Percentiles rank a stretch among this genome's conserved stretches.
Evolutionary conservation across 2,329 filamentous ascomycete species (phyloP).

Genomic region (Aspergillus felis): DNA sequence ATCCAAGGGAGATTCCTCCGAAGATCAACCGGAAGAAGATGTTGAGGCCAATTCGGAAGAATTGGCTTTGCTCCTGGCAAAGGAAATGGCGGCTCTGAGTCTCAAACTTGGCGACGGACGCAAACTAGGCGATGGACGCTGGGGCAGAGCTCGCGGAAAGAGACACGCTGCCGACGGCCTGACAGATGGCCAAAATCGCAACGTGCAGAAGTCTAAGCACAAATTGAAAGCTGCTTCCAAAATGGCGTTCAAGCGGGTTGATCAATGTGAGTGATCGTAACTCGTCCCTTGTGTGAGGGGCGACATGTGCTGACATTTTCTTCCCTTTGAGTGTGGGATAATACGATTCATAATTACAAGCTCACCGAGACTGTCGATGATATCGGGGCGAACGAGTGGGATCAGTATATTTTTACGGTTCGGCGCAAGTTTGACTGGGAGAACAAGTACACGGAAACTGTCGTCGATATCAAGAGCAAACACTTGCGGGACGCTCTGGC

Average conservation of each 20-base stretch:
- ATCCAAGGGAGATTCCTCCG: conserved; percentile 24
- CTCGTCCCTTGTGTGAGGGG: not conserved
- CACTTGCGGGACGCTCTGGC: conserved; percentile 66
- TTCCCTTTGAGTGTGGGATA: conserved; percentile 45
- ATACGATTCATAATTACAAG: conserved; percentile 61
- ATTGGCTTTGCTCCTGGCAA: conserved; percentile 17
- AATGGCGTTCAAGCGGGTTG: conserved; percentile 65
- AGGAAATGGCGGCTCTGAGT: conserved; percentile 20
- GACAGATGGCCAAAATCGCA: conserved; percentile 16
- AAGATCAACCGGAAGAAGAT: conserved; percentile 30
- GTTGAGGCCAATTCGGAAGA: conserved; percentile 26
- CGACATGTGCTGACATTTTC: not conserved
- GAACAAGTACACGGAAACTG: conserved; percentile 69
- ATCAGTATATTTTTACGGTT: conserved; percentile 79
- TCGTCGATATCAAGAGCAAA: conserved; percentile 83
- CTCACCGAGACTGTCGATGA: conserved; percentile 64
- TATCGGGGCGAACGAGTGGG: conserved; percentile 63
- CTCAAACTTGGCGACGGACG: conserved; percentile 18
- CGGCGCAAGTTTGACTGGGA: conserved; percentile 80
- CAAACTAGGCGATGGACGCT: conserved; percentile 13
- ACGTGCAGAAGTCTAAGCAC: conserved; percentile 26
- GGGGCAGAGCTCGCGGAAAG: conserved; percentile 12
- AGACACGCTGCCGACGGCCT: conserved; percentile 10
- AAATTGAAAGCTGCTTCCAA: conserved; percentile 51
- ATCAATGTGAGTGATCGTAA: conserved; percentile 46